A percentile compares a stretch with the other conserved stretches of the same genome.
Evolutionary conservation across 1,284 basidiomycete genomes (phyloP).

Genomic region (Veloboletus limbatus): DNA sequence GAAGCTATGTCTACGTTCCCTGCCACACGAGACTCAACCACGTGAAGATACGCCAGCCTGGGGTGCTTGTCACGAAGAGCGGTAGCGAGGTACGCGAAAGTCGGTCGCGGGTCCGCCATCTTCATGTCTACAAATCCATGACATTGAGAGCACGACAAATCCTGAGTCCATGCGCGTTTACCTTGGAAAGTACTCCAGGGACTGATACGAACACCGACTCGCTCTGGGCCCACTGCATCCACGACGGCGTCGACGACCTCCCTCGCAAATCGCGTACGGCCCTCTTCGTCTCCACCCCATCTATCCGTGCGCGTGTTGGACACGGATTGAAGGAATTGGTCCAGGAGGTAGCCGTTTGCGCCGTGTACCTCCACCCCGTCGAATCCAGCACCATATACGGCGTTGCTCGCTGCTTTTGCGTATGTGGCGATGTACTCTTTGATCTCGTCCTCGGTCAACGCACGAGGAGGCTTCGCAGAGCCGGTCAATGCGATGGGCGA

Average conservation of each 20-base stretch:
- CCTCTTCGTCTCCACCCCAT: constrained; percentile 2
- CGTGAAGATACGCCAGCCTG: constrained; percentile 58
- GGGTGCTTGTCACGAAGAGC: constrained; percentile 33
- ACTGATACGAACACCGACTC: constrained; percentile 49
- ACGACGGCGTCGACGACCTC: constrained; percentile 22
- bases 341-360: constrained; percentile 21
- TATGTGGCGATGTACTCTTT: constrained; percentile 24
- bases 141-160: too few species aligned
- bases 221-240: constrained; percentile 38
- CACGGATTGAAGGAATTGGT: constrained; percentile 1
- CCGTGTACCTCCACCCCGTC: constrained; percentile 29
- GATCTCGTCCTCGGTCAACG: constrained; percentile 35
- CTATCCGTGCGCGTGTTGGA: constrained; percentile 1
- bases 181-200: constrained; percentile 44
- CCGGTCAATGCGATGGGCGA: constrained; percentile 41
- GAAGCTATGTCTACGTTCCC: constrained; percentile 11
- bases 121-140: constrained; percentile 21
- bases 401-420: constrained; percentile 22
- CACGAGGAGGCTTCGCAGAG: constrained; percentile 17
- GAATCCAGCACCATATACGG: constrained; percentile 22
- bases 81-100: constrained; percentile 39
- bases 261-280: background rate
- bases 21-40: constrained; percentile 44
- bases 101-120: constrained; percentile 39
- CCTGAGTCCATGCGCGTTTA: too few species aligned